phyloP scores from a whole-genome alignment of 2,329 filamentous ascomycete genomes.

The Botrytis fabae region DNA sequence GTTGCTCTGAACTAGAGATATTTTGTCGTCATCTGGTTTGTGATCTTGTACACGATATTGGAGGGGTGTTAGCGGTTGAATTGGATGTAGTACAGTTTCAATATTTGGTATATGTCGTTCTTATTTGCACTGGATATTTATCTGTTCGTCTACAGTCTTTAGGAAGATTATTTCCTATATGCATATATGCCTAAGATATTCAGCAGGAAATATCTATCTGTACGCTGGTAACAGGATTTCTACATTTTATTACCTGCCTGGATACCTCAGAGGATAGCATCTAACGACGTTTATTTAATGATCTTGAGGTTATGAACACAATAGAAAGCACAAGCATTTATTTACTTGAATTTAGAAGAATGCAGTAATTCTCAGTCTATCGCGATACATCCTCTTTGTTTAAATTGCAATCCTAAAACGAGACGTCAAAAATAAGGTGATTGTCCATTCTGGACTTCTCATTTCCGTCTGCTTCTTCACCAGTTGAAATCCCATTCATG shows the following conservation, averaged over 20 bases:
- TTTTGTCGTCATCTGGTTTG: not conserved
- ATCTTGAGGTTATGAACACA: not conserved
- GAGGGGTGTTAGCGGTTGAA: not conserved
- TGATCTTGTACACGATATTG: not conserved
- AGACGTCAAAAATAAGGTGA: not conserved
- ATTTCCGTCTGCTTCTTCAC: not conserved
- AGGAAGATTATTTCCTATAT: not conserved
- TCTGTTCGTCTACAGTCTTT: not conserved
- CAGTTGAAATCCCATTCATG: not conserved
- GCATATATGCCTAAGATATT: too few relatives aligned
- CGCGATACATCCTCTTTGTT: not conserved
- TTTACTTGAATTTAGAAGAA: not conserved
- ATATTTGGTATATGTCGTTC: not conserved
- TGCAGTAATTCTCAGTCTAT: not conserved
- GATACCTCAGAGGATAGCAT: not conserved
- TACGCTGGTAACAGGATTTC: not conserved
- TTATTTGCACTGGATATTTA: not conserved
- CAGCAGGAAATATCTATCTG: too few relatives aligned
- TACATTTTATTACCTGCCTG: not conserved
- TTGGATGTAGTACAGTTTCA: not conserved
- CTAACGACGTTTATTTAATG: not conserved
- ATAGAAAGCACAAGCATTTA: not conserved
- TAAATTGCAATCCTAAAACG: not conserved
- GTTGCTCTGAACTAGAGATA: not conserved
- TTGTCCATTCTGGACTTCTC: not conserved